These are phyloP conservation scores for Coemansia biformis DNA, from an alignment of 192 early-diverging fungal species.

Conservation along the genomic window DNA sequence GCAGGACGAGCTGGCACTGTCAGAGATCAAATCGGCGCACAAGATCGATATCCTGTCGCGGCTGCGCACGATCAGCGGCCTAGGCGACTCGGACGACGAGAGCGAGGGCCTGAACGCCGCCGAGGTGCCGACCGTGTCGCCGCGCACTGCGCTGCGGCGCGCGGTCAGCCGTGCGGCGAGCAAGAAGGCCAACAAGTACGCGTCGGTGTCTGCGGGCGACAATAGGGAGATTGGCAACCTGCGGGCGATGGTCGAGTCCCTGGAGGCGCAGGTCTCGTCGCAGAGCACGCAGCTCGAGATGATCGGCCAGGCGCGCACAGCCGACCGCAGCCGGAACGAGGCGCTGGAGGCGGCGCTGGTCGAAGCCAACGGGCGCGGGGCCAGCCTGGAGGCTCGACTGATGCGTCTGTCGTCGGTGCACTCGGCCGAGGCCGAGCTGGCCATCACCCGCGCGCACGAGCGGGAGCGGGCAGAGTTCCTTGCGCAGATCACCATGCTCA, in stretches of 20 bases:
- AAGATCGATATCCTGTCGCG: constrained; percentile 51
- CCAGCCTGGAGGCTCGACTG: constrained; percentile 12
- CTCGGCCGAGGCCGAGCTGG: constrained; percentile 20
- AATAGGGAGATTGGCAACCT: constrained; percentile 19
- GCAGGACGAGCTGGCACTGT: constrained; percentile 29
- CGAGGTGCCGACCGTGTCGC: constrained; percentile 43
- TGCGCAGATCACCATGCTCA: constrained; percentile 35
- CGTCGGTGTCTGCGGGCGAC: constrained; percentile 45
- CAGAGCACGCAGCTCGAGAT: constrained; percentile 31
- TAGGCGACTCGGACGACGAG: constrained; percentile 7
- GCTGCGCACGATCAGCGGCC: constrained; percentile 9
- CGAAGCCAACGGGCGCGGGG: constrained; percentile 23
- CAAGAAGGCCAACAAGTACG: constrained; percentile 40
- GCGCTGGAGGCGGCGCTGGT: constrained; percentile 27
- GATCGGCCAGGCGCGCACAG: constrained; percentile 22
- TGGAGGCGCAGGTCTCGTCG: constrained; percentile 21
- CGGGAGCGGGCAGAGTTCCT: constrained; percentile 30
- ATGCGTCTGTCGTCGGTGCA: constrained; percentile 11
- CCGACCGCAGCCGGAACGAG: constrained; percentile 14
- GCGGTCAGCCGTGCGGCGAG: constrained; percentile 42
- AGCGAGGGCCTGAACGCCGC: constrained; percentile 10
- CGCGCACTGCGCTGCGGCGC: constrained; percentile 28
- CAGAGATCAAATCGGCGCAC: constrained; percentile 34
- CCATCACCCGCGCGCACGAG: constrained; percentile 25
- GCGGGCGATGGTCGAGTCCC: constrained; percentile 9